A percentile compares a stretch with the other conserved stretches of the same genome.
Conservation (phyloP, 1,284 basidiomycete genomes). For the Ustilago trichophora region DNA sequence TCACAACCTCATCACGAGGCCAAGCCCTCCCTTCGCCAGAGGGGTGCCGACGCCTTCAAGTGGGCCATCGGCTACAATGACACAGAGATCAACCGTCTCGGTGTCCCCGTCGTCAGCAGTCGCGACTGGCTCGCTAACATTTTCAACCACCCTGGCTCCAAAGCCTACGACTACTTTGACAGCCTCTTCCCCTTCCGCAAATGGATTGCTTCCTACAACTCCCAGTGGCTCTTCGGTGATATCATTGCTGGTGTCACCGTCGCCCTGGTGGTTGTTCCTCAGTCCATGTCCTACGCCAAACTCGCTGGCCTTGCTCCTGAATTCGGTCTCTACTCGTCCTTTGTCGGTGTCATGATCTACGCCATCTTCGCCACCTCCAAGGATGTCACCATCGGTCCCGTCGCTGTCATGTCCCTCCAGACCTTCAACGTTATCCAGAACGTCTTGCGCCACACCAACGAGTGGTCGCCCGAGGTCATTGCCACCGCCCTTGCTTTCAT, state of each 20-base stretch:
- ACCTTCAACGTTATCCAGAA: constrained; percentile 72
- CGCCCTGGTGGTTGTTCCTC: constrained; percentile 66
- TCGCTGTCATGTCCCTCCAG: constrained; percentile 93
- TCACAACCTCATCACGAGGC: constrained; percentile 12
- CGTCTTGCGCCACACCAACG: constrained; percentile 26
- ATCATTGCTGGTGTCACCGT: constrained; percentile 68
- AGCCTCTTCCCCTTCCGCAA: constrained; percentile 65
- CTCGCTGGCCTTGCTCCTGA: constrained; percentile 84
- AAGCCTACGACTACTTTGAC: constrained; percentile 54
- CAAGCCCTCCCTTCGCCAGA: constrained; percentile 18
- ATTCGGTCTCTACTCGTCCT: constrained; percentile 95
- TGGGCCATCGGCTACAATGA: constrained; percentile 58
- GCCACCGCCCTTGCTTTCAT: constrained; percentile 87
- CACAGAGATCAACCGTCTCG: constrained; percentile 60
- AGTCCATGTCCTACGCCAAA: constrained; percentile 72
- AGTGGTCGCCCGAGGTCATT: constrained; percentile 73
- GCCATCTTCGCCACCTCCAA: constrained; percentile 66
- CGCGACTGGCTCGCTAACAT: constrained; percentile 54
- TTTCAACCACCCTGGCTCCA: constrained; percentile 40
- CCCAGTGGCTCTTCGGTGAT: constrained; percentile 65
- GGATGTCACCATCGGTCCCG: constrained; percentile 66
- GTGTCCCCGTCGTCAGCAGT: constrained; percentile 62
- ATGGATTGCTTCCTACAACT: constrained; percentile 67
- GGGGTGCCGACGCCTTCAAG: constrained; percentile 33
- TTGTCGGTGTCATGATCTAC: constrained; percentile 84